Evolutionary conservation across 768 basidiomycete genomes (phyloP).

Genomic region (Pisolithus albus): DNA sequence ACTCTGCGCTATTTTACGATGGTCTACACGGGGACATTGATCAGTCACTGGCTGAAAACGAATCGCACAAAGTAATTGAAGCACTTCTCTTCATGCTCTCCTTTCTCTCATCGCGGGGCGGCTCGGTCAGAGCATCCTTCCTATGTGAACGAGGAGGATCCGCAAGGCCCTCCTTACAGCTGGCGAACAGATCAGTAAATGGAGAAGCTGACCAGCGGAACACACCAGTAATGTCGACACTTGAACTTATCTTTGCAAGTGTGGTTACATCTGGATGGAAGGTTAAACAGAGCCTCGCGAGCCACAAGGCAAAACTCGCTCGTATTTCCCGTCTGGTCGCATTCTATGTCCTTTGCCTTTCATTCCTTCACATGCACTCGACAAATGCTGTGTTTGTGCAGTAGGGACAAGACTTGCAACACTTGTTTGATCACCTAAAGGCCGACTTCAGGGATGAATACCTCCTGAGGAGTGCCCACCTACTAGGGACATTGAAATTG

Average conservation of each 20-base stretch:
- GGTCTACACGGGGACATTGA: neutral
- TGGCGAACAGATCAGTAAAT: slow-evolving; percentile 25
- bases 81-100: slow-evolving; percentile 2
- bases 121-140: slow-evolving; percentile 20
- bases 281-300: neutral
- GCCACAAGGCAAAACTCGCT: slow-evolving; percentile 32
- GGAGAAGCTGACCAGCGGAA: slow-evolving; percentile 2
- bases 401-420: neutral
- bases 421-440: slow-evolving; percentile 2
- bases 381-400: neutral
- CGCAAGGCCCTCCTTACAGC: slow-evolving; percentile 64
- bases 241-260: slow-evolving; percentile 68
- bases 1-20: neutral
- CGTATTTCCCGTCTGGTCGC: slow-evolving; percentile 58
- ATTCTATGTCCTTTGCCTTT: slow-evolving; percentile 24
- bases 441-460: neutral
- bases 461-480: neutral
- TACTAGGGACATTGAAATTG: slow-evolving; percentile 24
- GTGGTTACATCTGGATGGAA: slow-evolving; percentile 61
- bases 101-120: neutral
- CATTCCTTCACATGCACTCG: slow-evolving; percentile 3
- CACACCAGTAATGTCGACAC: slow-evolving; percentile 75
- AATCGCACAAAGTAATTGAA: neutral
- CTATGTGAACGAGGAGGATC: slow-evolving; percentile 42
- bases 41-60: neutral